Conservation (phyloP, 2,329 filamentous ascomycete genomes). For the Penicillium psychrosexuale region DNA sequence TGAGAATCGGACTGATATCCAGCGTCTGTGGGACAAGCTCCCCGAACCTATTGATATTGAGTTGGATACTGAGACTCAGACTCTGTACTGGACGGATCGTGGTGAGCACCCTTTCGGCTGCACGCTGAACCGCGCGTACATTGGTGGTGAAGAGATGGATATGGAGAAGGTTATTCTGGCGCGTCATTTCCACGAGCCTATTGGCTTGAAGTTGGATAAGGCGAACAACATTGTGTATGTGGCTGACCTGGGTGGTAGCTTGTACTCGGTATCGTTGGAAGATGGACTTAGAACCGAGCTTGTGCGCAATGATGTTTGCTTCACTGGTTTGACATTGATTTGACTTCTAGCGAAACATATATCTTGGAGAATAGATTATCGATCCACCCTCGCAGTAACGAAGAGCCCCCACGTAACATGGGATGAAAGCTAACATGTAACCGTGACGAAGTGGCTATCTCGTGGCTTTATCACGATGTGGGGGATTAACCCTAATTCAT, state of each 20-base stretch:
- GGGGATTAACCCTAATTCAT: neutral
- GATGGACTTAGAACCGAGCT: slow-evolving; percentile 20
- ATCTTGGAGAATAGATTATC: neutral
- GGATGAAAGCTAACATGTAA: neutral
- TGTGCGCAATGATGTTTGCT: slow-evolving; percentile 18
- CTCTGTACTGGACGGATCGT: slow-evolving; percentile 60
- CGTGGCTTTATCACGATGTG: neutral
- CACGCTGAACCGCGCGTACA: slow-evolving; percentile 46
- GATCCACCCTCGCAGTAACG: neutral
- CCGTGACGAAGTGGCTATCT: neutral
- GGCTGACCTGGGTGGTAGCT: slow-evolving; percentile 23
- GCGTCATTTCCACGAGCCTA: slow-evolving; percentile 43
- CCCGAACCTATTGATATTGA: slow-evolving; percentile 60
- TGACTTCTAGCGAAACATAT: neutral
- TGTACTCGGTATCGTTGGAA: slow-evolving; percentile 22
- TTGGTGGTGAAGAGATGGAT: slow-evolving; percentile 10
- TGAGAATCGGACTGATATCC: slow-evolving; percentile 42
- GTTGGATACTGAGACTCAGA: slow-evolving; percentile 46
- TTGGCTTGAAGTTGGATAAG: slow-evolving; percentile 25
- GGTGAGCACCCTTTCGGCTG: slow-evolving; percentile 58
- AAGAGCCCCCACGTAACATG: neutral
- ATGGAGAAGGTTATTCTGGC: slow-evolving; percentile 22
- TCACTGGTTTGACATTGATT: slow-evolving; percentile 18
- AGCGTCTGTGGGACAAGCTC: slow-evolving; percentile 44
- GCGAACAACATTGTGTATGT: slow-evolving; percentile 22